Evolutionary conservation across 2,329 filamentous ascomycete species (phyloP).

Genomic region (Diaporthe sp.): DNA sequence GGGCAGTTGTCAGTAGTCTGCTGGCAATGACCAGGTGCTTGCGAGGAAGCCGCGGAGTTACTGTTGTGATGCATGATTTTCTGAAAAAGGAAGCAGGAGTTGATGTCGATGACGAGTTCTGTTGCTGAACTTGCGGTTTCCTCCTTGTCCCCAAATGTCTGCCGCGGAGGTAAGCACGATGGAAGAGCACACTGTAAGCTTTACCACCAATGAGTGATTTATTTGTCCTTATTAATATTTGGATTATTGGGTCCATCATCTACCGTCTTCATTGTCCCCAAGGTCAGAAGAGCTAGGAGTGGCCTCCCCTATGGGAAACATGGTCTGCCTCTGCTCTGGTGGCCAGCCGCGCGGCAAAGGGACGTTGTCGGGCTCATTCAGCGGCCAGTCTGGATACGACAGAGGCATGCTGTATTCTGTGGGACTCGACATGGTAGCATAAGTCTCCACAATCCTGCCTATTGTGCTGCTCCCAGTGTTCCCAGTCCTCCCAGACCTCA

Average conservation of each 20-base stretch:
- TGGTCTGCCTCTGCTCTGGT: slow-evolving; percentile 13
- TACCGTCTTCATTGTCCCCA: background rate
- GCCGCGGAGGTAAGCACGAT: background rate
- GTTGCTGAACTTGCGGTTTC: background rate
- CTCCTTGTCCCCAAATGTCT: background rate
- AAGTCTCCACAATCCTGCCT: slow-evolving; percentile 3
- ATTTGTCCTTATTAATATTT: background rate
- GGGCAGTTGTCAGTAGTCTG: background rate
- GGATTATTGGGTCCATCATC: too few species aligned
- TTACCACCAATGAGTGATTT: background rate
- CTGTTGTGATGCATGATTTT: background rate
- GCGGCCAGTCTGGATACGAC: slow-evolving; percentile 16
- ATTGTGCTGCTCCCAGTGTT: slow-evolving; percentile 21
- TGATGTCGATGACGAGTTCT: background rate
- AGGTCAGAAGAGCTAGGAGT: slow-evolving; percentile 18
- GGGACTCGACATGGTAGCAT: slow-evolving; percentile 18
- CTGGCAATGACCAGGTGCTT: background rate
- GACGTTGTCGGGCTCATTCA: slow-evolving; percentile 20
- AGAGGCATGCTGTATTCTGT: background rate
- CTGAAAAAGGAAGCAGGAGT: background rate
- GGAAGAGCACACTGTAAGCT: background rate
- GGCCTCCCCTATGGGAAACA: slow-evolving; percentile 19
- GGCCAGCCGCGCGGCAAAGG: slow-evolving; percentile 19
- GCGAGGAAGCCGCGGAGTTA: background rate
- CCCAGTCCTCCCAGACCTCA: slow-evolving; percentile 18